These are phyloP conservation scores for Penicillium sp. DNA, from an alignment of 2,329 filamentous ascomycete species.

Conservation along the genomic window DNA sequence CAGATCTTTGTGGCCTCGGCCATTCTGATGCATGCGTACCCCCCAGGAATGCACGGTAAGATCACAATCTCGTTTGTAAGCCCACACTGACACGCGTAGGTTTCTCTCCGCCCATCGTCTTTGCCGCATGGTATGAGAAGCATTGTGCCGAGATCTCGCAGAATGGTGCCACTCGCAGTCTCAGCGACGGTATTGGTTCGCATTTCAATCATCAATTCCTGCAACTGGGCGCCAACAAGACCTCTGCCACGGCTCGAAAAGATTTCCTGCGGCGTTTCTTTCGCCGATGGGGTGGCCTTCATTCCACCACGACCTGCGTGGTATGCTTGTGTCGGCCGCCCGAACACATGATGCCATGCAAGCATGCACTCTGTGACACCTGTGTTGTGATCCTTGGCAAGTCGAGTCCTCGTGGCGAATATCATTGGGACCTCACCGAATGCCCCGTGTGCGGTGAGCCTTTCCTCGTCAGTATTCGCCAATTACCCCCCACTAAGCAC, in stretches of 20 bases:
- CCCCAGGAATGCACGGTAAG: constrained; percentile 21
- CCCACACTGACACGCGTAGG: neutral
- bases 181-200: neutral
- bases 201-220: neutral
- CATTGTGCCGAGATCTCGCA: neutral
- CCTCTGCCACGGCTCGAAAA: neutral
- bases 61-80: neutral
- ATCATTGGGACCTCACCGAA: constrained; percentile 1
- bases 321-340: constrained; percentile 13
- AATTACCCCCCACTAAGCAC: constrained; percentile 21
- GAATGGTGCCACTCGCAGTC: neutral
- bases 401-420: neutral
- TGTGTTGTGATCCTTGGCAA: constrained; percentile 16
- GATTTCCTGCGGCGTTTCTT: neutral
- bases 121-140: neutral
- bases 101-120: neutral
- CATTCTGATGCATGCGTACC: constrained; percentile 21
- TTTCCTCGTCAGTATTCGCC: constrained; percentile 3
- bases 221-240: neutral
- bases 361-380: constrained; percentile 18
- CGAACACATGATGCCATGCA: constrained; percentile 18
- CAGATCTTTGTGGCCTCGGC: constrained; percentile 14
- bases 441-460: constrained; percentile 8
- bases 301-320: constrained; percentile 12
- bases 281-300: neutral